phyloP scores from a whole-genome alignment of 106 monocot genomes.

The Narthecium ossifragum region DNA sequence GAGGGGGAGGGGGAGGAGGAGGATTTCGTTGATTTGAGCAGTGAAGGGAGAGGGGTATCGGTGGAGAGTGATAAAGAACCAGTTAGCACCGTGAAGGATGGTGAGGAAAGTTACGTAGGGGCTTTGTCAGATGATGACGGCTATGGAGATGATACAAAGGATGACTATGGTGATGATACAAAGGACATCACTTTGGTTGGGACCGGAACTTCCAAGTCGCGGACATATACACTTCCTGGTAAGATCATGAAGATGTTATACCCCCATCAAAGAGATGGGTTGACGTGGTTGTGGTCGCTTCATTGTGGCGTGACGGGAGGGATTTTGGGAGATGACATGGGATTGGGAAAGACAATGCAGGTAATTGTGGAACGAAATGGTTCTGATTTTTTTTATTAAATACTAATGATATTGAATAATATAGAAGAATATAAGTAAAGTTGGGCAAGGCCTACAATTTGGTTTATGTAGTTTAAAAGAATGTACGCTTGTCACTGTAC shows the following conservation, averaged over 20 bases:
- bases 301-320: slow-evolving; percentile 78
- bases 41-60: neutral
- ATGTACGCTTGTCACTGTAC: too few relatives aligned
- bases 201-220: slow-evolving; percentile 16
- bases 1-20: slow-evolving; percentile 10
- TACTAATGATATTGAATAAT: too few relatives aligned
- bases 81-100: neutral
- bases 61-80: neutral
- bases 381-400: neutral
- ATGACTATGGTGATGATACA: slow-evolving; percentile 14
- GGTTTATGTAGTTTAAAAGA: too few relatives aligned
- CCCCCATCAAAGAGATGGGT: slow-evolving; percentile 82
- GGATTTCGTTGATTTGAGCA: slow-evolving; percentile 21
- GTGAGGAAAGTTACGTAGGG: slow-evolving; percentile 9
- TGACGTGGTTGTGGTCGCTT: slow-evolving; percentile 87
- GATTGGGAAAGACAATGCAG: slow-evolving; percentile 99
- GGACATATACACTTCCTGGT: slow-evolving; percentile 35
- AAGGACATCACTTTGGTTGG: slow-evolving; percentile 34
- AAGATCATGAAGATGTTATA: slow-evolving; percentile 55
- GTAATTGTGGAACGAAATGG: slow-evolving; percentile 18
- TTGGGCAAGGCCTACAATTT: too few relatives aligned
- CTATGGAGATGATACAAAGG: neutral
- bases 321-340: slow-evolving; percentile 98
- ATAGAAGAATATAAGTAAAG: too few relatives aligned
- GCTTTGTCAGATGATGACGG: slow-evolving; percentile 11